These are phyloP conservation scores for Kalaharituber pfeilii DNA, from an alignment of 2,329 filamentous ascomycete species.

Conservation along the genomic window DNA sequence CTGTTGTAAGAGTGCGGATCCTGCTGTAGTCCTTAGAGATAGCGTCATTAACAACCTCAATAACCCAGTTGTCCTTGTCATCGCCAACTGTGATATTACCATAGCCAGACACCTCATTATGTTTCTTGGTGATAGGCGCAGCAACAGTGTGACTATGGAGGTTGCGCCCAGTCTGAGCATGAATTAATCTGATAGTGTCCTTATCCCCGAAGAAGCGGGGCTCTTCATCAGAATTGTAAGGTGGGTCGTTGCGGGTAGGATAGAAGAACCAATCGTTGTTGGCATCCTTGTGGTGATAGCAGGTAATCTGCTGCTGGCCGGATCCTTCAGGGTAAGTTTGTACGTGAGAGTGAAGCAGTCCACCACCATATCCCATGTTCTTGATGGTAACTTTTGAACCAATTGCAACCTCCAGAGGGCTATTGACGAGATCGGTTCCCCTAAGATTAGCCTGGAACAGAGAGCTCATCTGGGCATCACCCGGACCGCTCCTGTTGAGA, in stretches of 20 bases:
- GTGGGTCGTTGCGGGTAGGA: slow-evolving; percentile 62
- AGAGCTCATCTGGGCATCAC: slow-evolving; percentile 99
- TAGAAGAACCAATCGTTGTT: slow-evolving; percentile 99
- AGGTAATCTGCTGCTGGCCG: slow-evolving; percentile 87
- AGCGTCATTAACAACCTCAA: slow-evolving; percentile 83
- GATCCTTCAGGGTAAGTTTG: slow-evolving; percentile 94
- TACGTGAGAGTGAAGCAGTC: slow-evolving; percentile 86
- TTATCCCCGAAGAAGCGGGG: slow-evolving; percentile 61
- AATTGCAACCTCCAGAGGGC: slow-evolving; percentile 75
- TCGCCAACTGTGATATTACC: slow-evolving; percentile 91
- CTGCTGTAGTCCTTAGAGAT: slow-evolving; percentile 69
- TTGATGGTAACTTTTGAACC: slow-evolving; percentile 87
- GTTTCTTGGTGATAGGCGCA: slow-evolving; percentile 73
- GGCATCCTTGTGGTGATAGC: slow-evolving; percentile 98
- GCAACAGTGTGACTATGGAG: slow-evolving; percentile 84
- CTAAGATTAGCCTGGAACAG: slow-evolving; percentile 93
- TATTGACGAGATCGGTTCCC: slow-evolving; percentile 86
- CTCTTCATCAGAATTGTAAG: slow-evolving; percentile 54
- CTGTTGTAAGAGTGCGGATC: slow-evolving; percentile 79
- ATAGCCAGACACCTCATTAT: slow-evolving; percentile 88
- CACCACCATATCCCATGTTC: slow-evolving; percentile 98
- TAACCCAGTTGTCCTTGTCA: slow-evolving; percentile 90
- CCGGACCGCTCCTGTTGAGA: slow-evolving; percentile 80
- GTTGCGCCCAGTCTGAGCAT: slow-evolving; percentile 90
- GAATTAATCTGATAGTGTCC: slow-evolving; percentile 67